A percentile compares a stretch with the other conserved stretches of the same genome.
phyloP scores from a whole-genome alignment of 140 eudicot species.

The Anethum foeniculum region DNA sequence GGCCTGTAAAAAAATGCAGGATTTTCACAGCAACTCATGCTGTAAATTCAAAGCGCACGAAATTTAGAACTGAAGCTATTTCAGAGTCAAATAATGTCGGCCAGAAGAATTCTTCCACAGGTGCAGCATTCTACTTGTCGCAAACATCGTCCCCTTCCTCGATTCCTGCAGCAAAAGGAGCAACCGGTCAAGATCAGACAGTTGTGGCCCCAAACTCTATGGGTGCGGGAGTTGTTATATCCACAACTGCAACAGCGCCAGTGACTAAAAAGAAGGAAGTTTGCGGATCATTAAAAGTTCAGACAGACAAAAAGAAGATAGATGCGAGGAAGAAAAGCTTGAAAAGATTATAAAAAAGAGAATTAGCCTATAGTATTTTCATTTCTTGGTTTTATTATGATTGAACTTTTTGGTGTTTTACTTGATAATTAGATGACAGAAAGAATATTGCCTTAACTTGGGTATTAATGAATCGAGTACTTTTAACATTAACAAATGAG shows the following conservation, averaged over 20 bases:
- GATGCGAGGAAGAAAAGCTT: conserved; percentile 98
- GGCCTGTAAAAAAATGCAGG: conserved; percentile 28
- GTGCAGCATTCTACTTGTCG: conserved; percentile 27
- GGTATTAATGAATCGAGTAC: not conserved
- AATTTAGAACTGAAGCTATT: conserved; percentile 56
- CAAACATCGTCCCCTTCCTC: conserved; percentile 50
- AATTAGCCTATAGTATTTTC: not conserved
- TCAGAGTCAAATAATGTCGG: conserved; percentile 54
- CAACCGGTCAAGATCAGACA: conserved; percentile 46
- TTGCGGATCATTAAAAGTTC: conserved; percentile 42
- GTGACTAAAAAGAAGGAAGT: conserved; percentile 46
- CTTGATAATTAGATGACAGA: not conserved
- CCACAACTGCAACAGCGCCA: conserved; percentile 34
- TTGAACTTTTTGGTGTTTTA: not conserved
- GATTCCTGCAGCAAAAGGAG: conserved; percentile 40
- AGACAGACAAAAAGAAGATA: conserved; percentile 82
- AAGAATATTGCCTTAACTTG: not conserved
- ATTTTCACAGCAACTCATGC: conserved; percentile 90
- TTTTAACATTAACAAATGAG: not conserved
- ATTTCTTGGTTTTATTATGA: not conserved
- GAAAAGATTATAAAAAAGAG: conserved; percentile 53
- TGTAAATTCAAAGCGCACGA: conserved; percentile 54
- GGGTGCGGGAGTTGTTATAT: conserved; percentile 32
- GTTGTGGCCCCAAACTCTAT: conserved; percentile 5
- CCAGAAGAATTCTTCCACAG: conserved; percentile 44